Conservation (phyloP, 345 rosid genomes). For the Populus deltoides region DNA sequence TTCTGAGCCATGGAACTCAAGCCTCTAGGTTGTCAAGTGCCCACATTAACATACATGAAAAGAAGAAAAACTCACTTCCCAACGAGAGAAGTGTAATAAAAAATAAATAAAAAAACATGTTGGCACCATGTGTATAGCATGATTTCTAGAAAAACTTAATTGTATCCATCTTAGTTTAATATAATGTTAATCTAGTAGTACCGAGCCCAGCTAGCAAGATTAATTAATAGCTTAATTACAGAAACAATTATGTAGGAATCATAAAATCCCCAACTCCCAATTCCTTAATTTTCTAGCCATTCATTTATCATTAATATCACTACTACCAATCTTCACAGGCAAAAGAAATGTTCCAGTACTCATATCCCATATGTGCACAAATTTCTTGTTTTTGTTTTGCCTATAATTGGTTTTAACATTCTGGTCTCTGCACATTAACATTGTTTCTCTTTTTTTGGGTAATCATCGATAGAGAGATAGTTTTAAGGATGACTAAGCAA, state of each 20-base stretch:
- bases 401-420: background rate
- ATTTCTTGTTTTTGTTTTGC: background rate
- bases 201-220: background rate
- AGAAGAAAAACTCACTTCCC: background rate
- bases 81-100: background rate
- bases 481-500: too few relatives aligned
- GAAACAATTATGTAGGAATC: background rate
- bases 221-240: background rate
- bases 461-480: too few relatives aligned
- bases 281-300: background rate
- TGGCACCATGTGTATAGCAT: background rate
- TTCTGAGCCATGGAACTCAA: background rate
- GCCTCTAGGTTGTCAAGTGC: background rate
- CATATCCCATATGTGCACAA: background rate
- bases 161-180: background rate
- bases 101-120: background rate
- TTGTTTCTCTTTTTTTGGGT: too few relatives aligned
- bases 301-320: background rate
- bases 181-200: background rate
- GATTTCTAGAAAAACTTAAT: background rate
- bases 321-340: background rate
- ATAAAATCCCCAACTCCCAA: background rate
- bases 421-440: background rate
- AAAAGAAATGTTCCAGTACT: too few relatives aligned
- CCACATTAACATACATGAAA: background rate